Base-by-base conservation (phyloP, 176 grass and related monocot genomes). In the Hsuehochloa calcarea region DNA sequence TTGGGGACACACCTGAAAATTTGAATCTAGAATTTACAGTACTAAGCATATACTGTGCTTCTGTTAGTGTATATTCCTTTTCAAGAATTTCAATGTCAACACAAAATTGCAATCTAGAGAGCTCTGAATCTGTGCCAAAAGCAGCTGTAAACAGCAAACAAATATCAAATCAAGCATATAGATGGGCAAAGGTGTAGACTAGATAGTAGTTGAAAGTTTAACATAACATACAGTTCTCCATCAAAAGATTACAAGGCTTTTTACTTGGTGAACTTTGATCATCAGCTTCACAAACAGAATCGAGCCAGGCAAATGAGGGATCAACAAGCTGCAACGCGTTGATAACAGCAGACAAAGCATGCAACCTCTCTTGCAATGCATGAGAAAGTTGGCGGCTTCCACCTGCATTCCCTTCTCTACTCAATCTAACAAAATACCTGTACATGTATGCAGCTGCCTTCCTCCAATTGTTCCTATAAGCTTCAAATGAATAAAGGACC, bases 401-500 rank as follows among this genome's bases (percentile, higher is more conserved):
- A 84, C 59, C 80, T 80, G 84, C 72, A 72, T 93, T 84, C 56
- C 78, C 91, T 88, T 98, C 96, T 85, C 87, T 95, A 78, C 88
- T 89, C 85, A 95, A 85, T 85, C 96, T 95, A 59, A 93, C 79
- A 61, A 85, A 95, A 81, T 98, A 98, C 29, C 87, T 85, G 46
- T 95, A 98, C 96, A 98, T 98, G 84, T 90, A 93, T 70, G 63
- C 65, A 86, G 96, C 93, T 41, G 96, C 96, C 75, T 98, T 98
- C 89, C 93, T 95, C 96, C 93, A 98, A 69, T 95, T 98, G 73
- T 94, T 98, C 86, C 85, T 90, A 90, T 88, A 80, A 34, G 86
- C 89, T 79, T 95, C 93, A 95, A 98, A 98, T 68, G 96, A 92
- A 79, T 95, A 98, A 83, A 98, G 91, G 67, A 98, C 87, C 86